phyloP scores from a whole-genome alignment of 371 early-diverging fungal genomes.

The Chytridium lagenaria region DNA sequence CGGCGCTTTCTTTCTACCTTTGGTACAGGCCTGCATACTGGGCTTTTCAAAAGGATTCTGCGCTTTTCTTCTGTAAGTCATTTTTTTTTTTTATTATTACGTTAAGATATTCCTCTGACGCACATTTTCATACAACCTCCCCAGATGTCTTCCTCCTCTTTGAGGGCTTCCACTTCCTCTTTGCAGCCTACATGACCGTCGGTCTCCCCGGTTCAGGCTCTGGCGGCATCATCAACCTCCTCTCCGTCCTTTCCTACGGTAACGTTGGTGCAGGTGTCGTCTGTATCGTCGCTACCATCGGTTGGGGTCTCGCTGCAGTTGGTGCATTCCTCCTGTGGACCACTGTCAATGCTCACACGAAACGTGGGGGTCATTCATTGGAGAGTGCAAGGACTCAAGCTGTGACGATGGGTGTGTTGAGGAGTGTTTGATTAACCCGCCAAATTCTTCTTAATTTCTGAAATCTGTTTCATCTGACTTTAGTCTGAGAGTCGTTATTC shows the following conservation, averaged over 20 bases:
- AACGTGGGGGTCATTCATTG: constrained; percentile 81
- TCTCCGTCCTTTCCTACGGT: constrained; percentile 71
- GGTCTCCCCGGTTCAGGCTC: constrained; percentile 85
- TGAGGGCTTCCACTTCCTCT: constrained; percentile 83
- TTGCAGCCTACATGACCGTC: constrained; percentile 81
- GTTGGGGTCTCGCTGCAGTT: constrained; percentile 70
- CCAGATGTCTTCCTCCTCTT: constrained; percentile 82
- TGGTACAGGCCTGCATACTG: constrained; percentile 92
- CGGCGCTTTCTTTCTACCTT: constrained; percentile 77
- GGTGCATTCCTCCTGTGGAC: constrained; percentile 67
- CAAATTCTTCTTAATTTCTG: too few relatives aligned
- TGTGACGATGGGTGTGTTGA: constrained; percentile 43
- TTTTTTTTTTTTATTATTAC: neutral
- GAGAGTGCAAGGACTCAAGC: constrained; percentile 84
- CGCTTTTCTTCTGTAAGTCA: constrained; percentile 80
- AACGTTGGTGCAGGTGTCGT: constrained; percentile 73
- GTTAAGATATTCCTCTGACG: constrained; percentile 1
- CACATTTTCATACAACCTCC: constrained; percentile 11
- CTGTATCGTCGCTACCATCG: constrained; percentile 70
- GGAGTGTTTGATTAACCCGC: neutral
- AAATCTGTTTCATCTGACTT: too few relatives aligned
- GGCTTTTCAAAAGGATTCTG: constrained; percentile 86
- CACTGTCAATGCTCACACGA: constrained; percentile 75
- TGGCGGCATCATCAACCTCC: constrained; percentile 80
- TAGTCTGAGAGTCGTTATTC: too few relatives aligned